A percentile compares a stretch with the other conserved stretches of the same genome.
These are phyloP conservation scores for Graphilbum sp. DNA, from an alignment of 2,329 filamentous ascomycete genomes.

Conservation along the genomic window DNA sequence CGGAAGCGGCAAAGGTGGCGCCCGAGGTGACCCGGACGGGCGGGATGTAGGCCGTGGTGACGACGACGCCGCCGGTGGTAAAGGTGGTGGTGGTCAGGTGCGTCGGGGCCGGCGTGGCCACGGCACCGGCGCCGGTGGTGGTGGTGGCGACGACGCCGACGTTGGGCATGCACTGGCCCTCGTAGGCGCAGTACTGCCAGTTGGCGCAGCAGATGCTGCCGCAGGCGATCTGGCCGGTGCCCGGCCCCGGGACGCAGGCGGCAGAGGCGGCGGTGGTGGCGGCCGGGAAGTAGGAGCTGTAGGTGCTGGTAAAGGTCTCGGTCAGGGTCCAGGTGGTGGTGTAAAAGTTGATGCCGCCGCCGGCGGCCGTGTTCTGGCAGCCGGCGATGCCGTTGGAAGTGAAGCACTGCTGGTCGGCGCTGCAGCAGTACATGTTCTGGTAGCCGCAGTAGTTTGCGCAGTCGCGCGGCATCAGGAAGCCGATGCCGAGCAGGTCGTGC, in stretches of 20 bases:
- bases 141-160: constrained; percentile 16
- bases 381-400: constrained; percentile 33
- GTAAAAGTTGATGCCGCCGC: constrained; percentile 18
- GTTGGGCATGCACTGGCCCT: constrained; percentile 41
- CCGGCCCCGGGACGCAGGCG: constrained; percentile 30
- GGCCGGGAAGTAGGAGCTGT: constrained; percentile 30
- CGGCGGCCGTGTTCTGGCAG: constrained; percentile 23
- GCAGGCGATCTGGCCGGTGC: constrained; percentile 43
- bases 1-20: too few species aligned
- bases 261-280: constrained; percentile 20
- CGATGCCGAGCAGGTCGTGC: constrained; percentile 25
- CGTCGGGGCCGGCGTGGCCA: constrained; percentile 14
- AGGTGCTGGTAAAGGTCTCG: constrained; percentile 41
- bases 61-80: constrained; percentile 21
- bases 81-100: constrained; percentile 25
- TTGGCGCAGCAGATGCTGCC: constrained; percentile 54
- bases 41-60: constrained; percentile 38
- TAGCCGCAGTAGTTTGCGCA: constrained; percentile 38
- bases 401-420: constrained; percentile 29
- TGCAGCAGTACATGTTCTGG: constrained; percentile 39
- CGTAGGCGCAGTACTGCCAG: constrained; percentile 48
- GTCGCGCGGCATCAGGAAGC: constrained; percentile 30
- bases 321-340: constrained; percentile 47
- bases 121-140: constrained; percentile 16
- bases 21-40: constrained; percentile 36